Evolutionary conservation across 139 green algal genomes (phyloP), one percentile per base, ranked within the genome.

Genomic region (Nannochloris sp.): DNA sequence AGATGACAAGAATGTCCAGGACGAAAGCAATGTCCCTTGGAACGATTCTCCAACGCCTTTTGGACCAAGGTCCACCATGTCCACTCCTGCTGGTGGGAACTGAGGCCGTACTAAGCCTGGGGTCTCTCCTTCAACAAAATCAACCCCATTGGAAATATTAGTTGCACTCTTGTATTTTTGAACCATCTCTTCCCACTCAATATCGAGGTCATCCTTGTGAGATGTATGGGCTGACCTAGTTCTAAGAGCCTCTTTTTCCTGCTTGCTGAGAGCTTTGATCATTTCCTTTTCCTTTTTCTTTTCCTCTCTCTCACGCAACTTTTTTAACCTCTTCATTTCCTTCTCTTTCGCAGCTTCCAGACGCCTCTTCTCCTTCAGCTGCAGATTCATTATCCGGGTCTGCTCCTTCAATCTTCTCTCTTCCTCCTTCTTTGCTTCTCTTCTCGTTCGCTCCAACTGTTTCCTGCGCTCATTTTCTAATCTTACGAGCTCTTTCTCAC

Each of bases 141-240:
- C 50, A n/a, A 34, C 12, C 8, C 12, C 23, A 44, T 46, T 21
- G 10, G 55, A 31, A 57, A 75, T 48, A 6, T 64, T 50, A 54
- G 73, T 59, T 4, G 55, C 40, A 14, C 54, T 51, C 7, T 64
- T 65, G 15, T 75, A 72, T 4, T 59, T 48, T 3, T 75, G 57
- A 23, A 88, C 36, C 8, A 94, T 67, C 24, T 48, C 53, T 19
- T 86, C 75, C 74, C 75, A 83, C 61, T 95, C 88, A 1, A 94
- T 40, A 5, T 93, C 86, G 34, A 81, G 49, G 55, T 94, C 88
- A 65, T 95, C 88, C 8, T 78, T 80, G 4, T 75, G 80, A n/a
- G 49, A 46, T 1, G 51, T 53, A 2, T 76, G 60, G 12, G 74
- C 57, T 44, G 74, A 36, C 31, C 75, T 44, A 48, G 78, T 48